Conservation (phyloP, 169 alveolate genomes). For the Plasmodium blacklocki region DNA sequence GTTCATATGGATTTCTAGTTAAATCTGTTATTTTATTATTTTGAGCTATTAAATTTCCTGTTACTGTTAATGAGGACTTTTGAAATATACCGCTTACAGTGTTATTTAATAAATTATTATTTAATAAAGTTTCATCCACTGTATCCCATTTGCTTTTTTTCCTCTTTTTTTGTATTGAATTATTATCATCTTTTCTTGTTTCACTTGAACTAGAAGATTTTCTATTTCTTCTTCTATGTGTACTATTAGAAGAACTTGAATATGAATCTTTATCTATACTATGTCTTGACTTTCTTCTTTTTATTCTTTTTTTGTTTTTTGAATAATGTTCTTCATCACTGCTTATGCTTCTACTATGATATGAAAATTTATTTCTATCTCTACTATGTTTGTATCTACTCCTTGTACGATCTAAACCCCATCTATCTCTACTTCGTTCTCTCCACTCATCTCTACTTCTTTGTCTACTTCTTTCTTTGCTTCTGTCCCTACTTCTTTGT, state of each 20-base stretch:
- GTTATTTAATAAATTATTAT: constrained; percentile 30
- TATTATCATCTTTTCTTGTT: constrained; percentile 17
- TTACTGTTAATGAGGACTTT: constrained; percentile 25
- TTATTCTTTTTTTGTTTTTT: constrained; percentile 17
- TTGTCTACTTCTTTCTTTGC: constrained; percentile 21
- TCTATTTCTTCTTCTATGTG: constrained; percentile 38
- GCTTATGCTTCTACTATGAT: constrained; percentile 33
- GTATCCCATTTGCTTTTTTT: constrained; percentile 76
- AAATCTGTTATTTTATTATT: constrained; percentile 27
- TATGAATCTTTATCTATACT: constrained; percentile 41
- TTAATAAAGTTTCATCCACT: constrained; percentile 64
- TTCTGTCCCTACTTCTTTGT: constrained; percentile 21
- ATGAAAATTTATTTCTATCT: constrained; percentile 27
- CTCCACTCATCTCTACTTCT: constrained; percentile 33
- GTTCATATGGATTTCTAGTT: constrained; percentile 59
- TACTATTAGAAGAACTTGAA: constrained; percentile 22
- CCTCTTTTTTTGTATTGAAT: constrained; percentile 5
- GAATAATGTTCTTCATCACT: constrained; percentile 36
- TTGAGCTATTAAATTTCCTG: constrained; percentile 5
- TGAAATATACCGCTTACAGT: constrained; percentile 30
- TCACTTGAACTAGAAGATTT: constrained; percentile 26
- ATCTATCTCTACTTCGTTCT: constrained; percentile 19
- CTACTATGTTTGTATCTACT: constrained; percentile 22
- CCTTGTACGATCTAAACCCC: background rate
- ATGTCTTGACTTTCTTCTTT: constrained; percentile 30